Evolutionary conservation across 768 basidiomycete species (phyloP).

Genomic region (Boletus barrowsii): DNA sequence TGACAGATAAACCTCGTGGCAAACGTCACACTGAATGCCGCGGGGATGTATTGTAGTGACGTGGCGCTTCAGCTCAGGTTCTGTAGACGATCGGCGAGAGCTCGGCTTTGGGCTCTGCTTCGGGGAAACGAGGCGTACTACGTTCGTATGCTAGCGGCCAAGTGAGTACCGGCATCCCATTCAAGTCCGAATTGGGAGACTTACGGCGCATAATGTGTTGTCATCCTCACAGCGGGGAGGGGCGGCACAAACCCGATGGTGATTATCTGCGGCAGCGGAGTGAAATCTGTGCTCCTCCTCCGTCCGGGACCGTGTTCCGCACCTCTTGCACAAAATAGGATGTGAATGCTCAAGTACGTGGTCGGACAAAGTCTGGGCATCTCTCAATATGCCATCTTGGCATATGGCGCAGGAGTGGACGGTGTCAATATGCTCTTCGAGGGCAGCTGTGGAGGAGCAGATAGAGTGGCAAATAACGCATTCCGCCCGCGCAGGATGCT

Average conservation of each 20-base stretch:
- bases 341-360: conserved; percentile 29
- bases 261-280: conserved; percentile 34
- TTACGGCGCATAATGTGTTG: conserved; percentile 27
- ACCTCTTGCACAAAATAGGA: conserved; percentile 26
- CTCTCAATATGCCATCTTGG: conserved; percentile 29
- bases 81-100: conserved; percentile 10
- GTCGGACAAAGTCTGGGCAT: conserved; percentile 24
- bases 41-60: neutral
- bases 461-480: conserved; percentile 26
- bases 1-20: conserved; percentile 21
- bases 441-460: conserved; percentile 20
- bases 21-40: conserved; percentile 21
- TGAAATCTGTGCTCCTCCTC: conserved; percentile 39
- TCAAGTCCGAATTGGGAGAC: conserved; percentile 9
- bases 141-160: conserved; percentile 16
- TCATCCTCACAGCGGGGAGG: conserved; percentile 40
- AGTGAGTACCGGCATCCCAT: conserved; percentile 8
- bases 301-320: conserved; percentile 30
- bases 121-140: conserved; percentile 14
- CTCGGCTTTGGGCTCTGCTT: conserved; percentile 10
- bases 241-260: conserved; percentile 36
- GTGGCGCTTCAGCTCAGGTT: conserved; percentile 5
- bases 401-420: conserved; percentile 28
- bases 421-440: conserved; percentile 27
- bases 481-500: conserved; percentile 19